These are phyloP conservation scores for Phaffia australis DNA, from an alignment of 768 basidiomycete species.

Conservation along the genomic window DNA sequence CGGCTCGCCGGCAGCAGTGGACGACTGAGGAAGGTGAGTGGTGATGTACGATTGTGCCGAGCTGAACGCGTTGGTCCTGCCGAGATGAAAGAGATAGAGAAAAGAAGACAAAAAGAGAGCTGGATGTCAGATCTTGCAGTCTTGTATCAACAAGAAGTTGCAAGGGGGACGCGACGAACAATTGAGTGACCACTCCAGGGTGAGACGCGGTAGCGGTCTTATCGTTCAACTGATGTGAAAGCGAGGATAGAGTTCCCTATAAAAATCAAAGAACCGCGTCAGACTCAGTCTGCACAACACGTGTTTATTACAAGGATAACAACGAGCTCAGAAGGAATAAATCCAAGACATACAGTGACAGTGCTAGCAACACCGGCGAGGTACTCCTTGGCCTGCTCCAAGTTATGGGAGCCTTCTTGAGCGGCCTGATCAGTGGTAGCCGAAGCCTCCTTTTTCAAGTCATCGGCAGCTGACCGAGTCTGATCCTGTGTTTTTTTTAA, in stretches of 20 bases:
- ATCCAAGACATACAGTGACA: not conserved
- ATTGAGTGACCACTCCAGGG: constrained; percentile 14
- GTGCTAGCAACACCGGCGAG: constrained; percentile 16
- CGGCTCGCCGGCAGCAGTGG: not conserved
- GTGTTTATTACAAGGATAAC: not conserved
- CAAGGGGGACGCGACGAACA: not conserved
- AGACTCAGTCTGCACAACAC: not conserved
- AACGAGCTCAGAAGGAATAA: not conserved
- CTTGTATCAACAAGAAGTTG: not conserved
- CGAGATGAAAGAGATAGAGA: not conserved
- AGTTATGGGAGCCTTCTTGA: not conserved
- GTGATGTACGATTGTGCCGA: constrained; percentile 3
- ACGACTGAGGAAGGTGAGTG: constrained; percentile 11
- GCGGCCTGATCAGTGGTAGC: constrained; percentile 9
- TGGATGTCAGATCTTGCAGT: not conserved
- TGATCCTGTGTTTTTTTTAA: not conserved
- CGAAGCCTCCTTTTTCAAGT: not conserved
- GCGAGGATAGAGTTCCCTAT: constrained; percentile 2
- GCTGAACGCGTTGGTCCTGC: constrained; percentile 15
- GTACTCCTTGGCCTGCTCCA: constrained; percentile 17
- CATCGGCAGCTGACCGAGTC: not conserved
- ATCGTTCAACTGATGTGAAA: constrained; percentile 10
- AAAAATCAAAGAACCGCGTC: not conserved
- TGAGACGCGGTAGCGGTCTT: constrained; percentile 16
- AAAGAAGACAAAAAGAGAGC: not conserved